Percentiles rank a stretch among this genome's conserved stretches.
Conservation (phyloP, 148 eudicot genomes). For the Talinum fruticosum region DNA sequence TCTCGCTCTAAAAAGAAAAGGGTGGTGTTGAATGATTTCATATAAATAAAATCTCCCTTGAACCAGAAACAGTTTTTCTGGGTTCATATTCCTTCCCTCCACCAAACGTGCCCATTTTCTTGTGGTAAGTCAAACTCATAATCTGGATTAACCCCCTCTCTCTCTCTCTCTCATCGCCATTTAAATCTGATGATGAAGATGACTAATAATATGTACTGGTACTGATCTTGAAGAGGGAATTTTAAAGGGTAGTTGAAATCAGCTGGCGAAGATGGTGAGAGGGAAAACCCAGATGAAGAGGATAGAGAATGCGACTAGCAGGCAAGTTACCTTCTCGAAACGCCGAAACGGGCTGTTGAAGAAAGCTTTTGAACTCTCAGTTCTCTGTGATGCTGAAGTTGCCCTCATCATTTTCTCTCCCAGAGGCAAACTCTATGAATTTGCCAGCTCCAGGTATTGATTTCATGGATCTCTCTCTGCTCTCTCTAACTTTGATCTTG, state of each 20-base stretch:
- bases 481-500: background rate
- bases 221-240: background rate
- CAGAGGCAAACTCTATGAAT: conserved; percentile 49
- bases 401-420: conserved; percentile 52
- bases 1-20: no score
- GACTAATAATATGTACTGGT: no score
- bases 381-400: conserved; percentile 55
- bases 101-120: no score
- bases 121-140: no score
- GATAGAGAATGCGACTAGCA: conserved; percentile 52
- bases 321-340: conserved; percentile 55
- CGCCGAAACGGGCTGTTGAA: conserved; percentile 48
- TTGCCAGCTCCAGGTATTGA: conserved; percentile 44
- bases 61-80: no score
- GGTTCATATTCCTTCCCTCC: no score
- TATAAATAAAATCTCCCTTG: no score
- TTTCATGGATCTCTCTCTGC: background rate
- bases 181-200: background rate
- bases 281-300: conserved; percentile 53
- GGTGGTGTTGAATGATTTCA: no score
- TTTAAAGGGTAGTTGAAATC: conserved; percentile 1
- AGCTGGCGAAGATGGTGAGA: no score
- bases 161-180: no score
- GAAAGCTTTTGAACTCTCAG: conserved; percentile 49
- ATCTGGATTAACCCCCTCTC: no score